Evolutionary conservation across 306 rosid species (phyloP), one percentile per base, ranked within the genome.

Genomic region (Castanea sativa): DNA sequence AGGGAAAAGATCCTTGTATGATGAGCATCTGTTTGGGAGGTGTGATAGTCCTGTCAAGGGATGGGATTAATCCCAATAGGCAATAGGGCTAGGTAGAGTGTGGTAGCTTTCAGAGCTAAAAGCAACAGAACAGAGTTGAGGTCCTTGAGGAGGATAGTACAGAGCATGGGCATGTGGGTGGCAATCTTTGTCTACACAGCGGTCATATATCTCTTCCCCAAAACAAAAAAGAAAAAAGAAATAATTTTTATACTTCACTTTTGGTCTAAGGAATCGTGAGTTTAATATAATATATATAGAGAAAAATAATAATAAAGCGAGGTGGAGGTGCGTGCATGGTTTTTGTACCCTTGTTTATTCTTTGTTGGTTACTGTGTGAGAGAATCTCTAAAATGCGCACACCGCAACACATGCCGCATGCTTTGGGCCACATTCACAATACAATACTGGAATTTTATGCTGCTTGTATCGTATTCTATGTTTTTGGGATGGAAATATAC

Each of bases 361-460:
- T 76, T 76, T 52, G 78, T 81, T 76, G 85, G 75, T 49, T 23
- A 76, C 60, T 25, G 86, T 67, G 81, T 32, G 86, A 60, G 81
- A 61, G 81, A 84, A 82, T 76, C 68, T 74, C 79, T 27, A 27
- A 73, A 69, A 58, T 76, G 63, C 77, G 45, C 75, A 27, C 4
- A 5, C 69, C 78, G 74, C 21, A 32, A 64, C 82, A 75, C 29
- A 41, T 25, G 80, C 78, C 57, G 67, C 18, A 18, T 32, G 76
- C 72, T 55, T 69, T 59, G n/a, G 23, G 43, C 19, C 60, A 16
- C 59, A 29, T 27, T 33, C 53, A 69, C 6, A 30, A 45, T 49
- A 69, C 6, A 30, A 45, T 49, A 18, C 55, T 27, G 56, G 70
- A 18, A 63, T 49, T 76, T 43, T 35, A 27, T 52, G 11, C 5